Percentiles rank a stretch among this genome's conserved stretches.
These are phyloP conservation scores for Ceratocystis destructans DNA, from an alignment of 2,329 filamentous ascomycete species.

Conservation along the genomic window DNA sequence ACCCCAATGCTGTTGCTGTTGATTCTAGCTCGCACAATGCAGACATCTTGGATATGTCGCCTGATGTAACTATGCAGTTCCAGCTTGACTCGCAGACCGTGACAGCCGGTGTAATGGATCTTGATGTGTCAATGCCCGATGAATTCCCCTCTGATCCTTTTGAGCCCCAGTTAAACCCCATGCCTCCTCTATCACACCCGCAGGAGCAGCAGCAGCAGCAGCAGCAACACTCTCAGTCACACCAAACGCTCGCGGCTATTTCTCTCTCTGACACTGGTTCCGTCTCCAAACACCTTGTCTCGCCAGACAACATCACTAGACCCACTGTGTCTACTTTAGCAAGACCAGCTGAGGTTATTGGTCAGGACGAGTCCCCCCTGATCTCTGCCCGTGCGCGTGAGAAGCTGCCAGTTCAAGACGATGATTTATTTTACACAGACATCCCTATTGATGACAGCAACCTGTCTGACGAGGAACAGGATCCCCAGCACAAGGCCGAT, in stretches of 20 bases:
- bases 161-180: background rate
- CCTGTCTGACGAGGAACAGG: conserved; percentile 48
- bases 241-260: background rate
- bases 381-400: background rate
- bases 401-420: background rate
- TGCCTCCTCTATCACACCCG: background rate
- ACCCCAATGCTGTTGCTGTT: background rate
- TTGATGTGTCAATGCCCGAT: background rate
- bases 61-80: background rate
- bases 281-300: background rate
- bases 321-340: too few species aligned
- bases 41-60: background rate
- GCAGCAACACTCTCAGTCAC: background rate
- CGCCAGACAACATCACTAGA: background rate
- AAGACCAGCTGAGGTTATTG: too few species aligned
- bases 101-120: background rate
- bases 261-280: background rate
- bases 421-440: conserved; percentile 37
- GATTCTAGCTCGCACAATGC: background rate
- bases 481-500: conserved; percentile 28
- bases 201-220: background rate
- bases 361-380: background rate
- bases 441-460: conserved; percentile 50
- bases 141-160: background rate
- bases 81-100: background rate